Conservation (phyloP, 2,329 filamentous ascomycete species). For the Alternaria postmessia region DNA sequence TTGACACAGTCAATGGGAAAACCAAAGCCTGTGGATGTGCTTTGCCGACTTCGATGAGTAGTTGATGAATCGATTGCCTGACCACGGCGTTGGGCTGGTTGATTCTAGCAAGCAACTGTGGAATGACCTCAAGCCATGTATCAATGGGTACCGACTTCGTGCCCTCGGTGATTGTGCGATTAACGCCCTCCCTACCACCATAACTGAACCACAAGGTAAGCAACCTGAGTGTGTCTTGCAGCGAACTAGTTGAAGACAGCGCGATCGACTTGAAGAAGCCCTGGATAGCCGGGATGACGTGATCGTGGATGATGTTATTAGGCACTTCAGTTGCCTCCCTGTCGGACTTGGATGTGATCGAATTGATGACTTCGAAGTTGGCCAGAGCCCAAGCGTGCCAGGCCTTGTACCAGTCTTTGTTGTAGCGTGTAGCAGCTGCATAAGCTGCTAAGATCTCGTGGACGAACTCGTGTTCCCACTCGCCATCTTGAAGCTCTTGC, state of each 20-base stretch:
- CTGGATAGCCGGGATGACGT: slow-evolving; percentile 92
- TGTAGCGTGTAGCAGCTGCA: slow-evolving; percentile 89
- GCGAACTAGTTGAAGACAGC: slow-evolving; percentile 85
- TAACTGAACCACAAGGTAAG: slow-evolving; percentile 97
- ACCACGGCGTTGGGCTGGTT: slow-evolving; percentile 93
- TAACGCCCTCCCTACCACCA: slow-evolving; percentile 87
- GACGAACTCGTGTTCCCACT: slow-evolving; percentile 88
- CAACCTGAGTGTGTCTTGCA: slow-evolving; percentile 92
- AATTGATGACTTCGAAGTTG: slow-evolving; percentile 97
- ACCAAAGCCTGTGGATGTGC: slow-evolving; percentile 96
- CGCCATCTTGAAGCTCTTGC: slow-evolving; percentile 80
- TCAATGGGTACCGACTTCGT: slow-evolving; percentile 93
- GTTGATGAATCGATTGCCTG: slow-evolving; percentile 87
- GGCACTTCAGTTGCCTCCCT: slow-evolving; percentile 66
- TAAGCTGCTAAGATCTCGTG: slow-evolving; percentile 92
- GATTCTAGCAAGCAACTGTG: slow-evolving; percentile 95
- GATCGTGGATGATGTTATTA: slow-evolving; percentile 75
- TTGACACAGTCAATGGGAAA: slow-evolving; percentile 95
- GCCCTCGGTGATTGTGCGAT: slow-evolving; percentile 85
- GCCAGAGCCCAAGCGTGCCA: slow-evolving; percentile 99
- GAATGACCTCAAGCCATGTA: slow-evolving; percentile 98
- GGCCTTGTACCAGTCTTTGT: slow-evolving; percentile 96
- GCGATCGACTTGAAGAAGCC: slow-evolving; percentile 99
- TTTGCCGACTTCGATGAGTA: slow-evolving; percentile 90
- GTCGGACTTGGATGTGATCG: slow-evolving; percentile 72